phyloP scores from a whole-genome alignment of 1,284 basidiomycete genomes.

The Puccinia polysora region DNA sequence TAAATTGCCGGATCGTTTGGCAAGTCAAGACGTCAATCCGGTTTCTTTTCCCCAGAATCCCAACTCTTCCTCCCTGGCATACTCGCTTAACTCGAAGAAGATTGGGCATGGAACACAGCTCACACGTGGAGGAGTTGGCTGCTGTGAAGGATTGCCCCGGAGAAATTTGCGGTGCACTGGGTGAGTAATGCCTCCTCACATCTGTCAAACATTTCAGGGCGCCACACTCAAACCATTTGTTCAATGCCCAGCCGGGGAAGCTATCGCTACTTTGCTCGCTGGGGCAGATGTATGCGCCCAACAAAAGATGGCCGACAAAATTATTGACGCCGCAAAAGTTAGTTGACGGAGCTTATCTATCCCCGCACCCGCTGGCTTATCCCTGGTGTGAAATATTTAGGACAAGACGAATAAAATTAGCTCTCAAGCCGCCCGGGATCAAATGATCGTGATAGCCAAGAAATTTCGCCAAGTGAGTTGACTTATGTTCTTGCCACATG shows the following conservation, averaged over 20 bases:
- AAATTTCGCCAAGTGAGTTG: conserved; percentile 13
- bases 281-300: conserved; percentile 21
- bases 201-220: background rate
- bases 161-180: conserved; percentile 14
- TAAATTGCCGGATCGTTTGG: too few species aligned
- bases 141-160: conserved; percentile 18
- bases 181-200: background rate
- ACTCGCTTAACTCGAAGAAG: conserved; percentile 17
- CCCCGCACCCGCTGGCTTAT: background rate
- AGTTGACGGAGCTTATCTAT: background rate
- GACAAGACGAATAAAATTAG: conserved; percentile 7
- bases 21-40: background rate
- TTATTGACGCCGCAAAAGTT: conserved; percentile 32
- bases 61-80: background rate
- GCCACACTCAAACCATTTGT: background rate
- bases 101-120: background rate
- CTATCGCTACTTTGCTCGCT: conserved; percentile 29
- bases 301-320: conserved; percentile 32
- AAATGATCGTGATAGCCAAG: conserved; percentile 25
- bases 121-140: background rate
- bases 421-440: background rate
- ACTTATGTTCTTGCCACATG: background rate
- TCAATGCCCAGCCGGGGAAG: conserved; percentile 11
- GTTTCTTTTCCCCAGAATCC: background rate
- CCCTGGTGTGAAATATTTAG: background rate